Conservation (phyloP, 495 filamentous ascomycete species). For the Xylaria venustula region DNA sequence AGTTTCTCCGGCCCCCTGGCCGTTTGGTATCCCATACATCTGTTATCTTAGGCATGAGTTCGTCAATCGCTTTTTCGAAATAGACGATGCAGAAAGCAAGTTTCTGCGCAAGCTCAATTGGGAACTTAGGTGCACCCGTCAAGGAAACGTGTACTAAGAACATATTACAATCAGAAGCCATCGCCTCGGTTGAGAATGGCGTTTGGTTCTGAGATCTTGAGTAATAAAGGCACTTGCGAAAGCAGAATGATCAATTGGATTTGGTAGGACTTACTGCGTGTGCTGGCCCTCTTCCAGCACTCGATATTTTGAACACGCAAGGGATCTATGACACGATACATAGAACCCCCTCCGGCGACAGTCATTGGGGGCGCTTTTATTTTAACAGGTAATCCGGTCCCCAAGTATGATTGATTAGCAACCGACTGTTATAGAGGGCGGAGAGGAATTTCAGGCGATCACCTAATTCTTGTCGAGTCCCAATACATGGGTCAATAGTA, state of each 20-base stretch:
- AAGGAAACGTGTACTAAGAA: background rate
- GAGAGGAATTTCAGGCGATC: background rate
- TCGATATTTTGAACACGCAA: background rate
- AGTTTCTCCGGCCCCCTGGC: conserved; percentile 1
- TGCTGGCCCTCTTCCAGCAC: background rate
- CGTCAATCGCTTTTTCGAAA: conserved; percentile 2
- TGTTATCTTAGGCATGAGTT: background rate
- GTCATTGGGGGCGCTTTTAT: background rate
- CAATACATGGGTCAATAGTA: background rate
- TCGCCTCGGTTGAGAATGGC: background rate
- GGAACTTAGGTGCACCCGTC: background rate
- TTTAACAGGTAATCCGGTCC: background rate
- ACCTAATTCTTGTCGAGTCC: background rate
- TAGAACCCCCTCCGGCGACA: background rate
- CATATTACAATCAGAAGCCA: background rate
- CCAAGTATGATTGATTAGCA: background rate
- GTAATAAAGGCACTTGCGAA: too few relatives aligned
- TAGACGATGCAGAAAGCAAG: conserved; percentile 10
- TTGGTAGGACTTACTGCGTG: too few relatives aligned
- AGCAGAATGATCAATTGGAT: too few relatives aligned
- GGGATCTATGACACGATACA: background rate
- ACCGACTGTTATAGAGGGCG: background rate
- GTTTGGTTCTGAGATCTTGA: too few relatives aligned
- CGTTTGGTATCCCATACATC: background rate
- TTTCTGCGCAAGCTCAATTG: background rate